Base-by-base conservation (phyloP, 1,284 basidiomycete genomes). In the Peniophora sp. region DNA sequence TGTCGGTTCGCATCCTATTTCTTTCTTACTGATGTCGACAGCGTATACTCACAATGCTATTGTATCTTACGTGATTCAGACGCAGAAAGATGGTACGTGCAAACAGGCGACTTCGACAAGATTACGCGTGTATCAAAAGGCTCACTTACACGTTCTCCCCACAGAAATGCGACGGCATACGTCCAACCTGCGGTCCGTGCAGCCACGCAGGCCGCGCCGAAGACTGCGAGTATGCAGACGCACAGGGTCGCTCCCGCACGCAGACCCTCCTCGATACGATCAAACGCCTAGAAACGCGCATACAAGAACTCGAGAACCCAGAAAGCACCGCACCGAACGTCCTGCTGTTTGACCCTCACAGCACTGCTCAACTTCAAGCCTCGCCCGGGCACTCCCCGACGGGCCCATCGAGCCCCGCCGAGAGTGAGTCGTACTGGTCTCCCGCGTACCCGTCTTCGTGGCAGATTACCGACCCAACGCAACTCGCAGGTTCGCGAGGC, bases 141-240 rank as follows among this genome's bases (percentile, higher is more conserved):
- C 15, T 51, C 12, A n/a, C 41, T 20, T 35, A 39, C 49, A 10
- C 34, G 37, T 8, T 50, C 12, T 35, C 3, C 8, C 24, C 48
- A 8, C 48, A 73, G 71, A 71, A 62, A 62, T 73, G 71, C 37
- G 70, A 74, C 49, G 72, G 72, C 3, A 39, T 47, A 1, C 63
- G 66, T 32, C 73, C 73, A 0, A 54, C 65, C 15, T 73, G 71
- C 47, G 58, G 61, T 2, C 67, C 64, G 41, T 73, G 71, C 51
- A 51, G 61, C 43, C 58, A 62, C 3, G 62, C 64, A 2, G 65
- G 67, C 23, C 60, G 69, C 10, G 54, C 54, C n/a, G 64, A 65
- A 1, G 73, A 72, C 39, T 73, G 71, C 54, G 68, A 74, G 59
- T 75, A 73, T 51, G 61, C 64, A 0, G 68, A 72, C 43, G 63